Evolutionary conservation across 164 flowering plant genomes (phyloP), one percentile per base, ranked within the genome.

Genomic region (Magnolia officinalis): DNA sequence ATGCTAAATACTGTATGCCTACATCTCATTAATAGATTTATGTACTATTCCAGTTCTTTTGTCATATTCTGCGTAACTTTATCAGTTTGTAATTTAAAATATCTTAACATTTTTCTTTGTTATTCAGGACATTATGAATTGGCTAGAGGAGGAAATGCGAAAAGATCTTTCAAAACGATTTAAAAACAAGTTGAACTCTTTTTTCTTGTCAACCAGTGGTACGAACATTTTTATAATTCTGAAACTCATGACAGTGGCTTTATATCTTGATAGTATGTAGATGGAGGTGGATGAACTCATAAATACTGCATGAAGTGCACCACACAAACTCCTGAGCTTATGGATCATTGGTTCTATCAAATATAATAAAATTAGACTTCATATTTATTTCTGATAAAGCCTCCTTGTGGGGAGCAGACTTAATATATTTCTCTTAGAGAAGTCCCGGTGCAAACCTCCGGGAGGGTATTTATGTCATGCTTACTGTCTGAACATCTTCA

Each of bases 91-190:
- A 37, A 37, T 37, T 37, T 37, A 37, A 37, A 37, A 3, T 55
- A 16, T 55, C 19, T 10, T 37, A 55, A 11, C 18, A 0, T 11
- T 55, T 55, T 55, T 55, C 61, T 11, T 11, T 55, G 61, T 55
- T 11, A 55, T 59, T 45, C 80, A 81, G 83, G 78, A 78, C 51
- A 64, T 81, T 76, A 63, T 72, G 67, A 78, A 52, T 9, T 81
- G 81, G 81, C 51, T 81, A 19, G 79, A 81, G 73, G 68, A 58
- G 59, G 77, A 78, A 63, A 72, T 78, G 23, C 65, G 72, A 20
- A 69, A 75, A 76, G 81, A 75, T 65, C 73, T 81, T 67, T 75
- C 64, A 18, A 72, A 69, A 73, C 68, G 52, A 70, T 75, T 78
- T 50, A 71, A 65, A 19, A 67, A 72, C 66, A 70, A 69, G 67